Base-by-base conservation (phyloP, 768 basidiomycete genomes). In the Mycena capillaripes region DNA sequence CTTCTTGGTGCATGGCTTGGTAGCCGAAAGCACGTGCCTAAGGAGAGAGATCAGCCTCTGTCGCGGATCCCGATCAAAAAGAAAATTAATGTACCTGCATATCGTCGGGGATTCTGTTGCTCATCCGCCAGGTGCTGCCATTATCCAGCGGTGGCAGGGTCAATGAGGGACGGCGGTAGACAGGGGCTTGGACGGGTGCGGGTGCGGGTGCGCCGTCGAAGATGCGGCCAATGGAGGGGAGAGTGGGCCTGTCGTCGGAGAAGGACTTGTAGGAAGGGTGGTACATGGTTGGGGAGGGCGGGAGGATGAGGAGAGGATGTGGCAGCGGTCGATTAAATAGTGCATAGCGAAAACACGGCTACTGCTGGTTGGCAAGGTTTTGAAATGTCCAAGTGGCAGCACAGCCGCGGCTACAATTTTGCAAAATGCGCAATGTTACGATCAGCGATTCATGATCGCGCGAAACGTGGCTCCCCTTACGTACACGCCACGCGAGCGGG, bases 161-260 rank as follows among this genome's bases (percentile, higher is more conserved):
- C 17, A 75, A 62, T 1, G 74, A 72, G 48, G 74, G 66, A 34
- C 70, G 70, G 48, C 74, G 74, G 21, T 75, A 75, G 12, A 50
- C 66, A 2, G 72, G 60, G 46, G 36, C 17, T 27, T 38, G 38
- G 11, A 46, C 19, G 25, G 63, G 38, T 25, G 44, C 58, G n/a
- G 10, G 38, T 16, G 50, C 19, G 21, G 66, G 69, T 63, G 61
- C 73, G 56, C 56, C 67, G 76, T 75, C 77, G 19, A 78, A 76
- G 21, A 78, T 78, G 19, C 77, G 74, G 69, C 76, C 75, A 61
- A 78, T 78, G 23, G 77, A 78, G 19, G 77, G 77, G 27, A 78
- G 73, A 21, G 76, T 75, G 10, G 77, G 77, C 34, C 75, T 69
- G 38, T 48, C 59, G 32, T 58, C 23, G 48, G 62, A 21, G 53